Evolutionary conservation across 352 stramenopile genomes (phyloP).

Genomic region (Phytophthora sansomeana): DNA sequence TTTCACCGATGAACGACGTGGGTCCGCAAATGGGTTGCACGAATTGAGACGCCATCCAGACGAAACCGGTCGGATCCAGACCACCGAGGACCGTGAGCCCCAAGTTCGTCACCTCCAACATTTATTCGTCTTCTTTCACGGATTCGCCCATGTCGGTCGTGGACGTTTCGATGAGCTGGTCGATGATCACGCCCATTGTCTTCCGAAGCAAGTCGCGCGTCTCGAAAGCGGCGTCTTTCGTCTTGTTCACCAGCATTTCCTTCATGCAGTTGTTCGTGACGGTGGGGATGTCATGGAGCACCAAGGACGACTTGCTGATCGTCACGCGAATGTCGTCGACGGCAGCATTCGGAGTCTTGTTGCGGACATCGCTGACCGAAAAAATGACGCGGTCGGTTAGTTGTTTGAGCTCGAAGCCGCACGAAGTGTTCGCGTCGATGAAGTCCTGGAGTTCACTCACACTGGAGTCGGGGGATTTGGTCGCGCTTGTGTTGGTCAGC

Average conservation of each 20-base stretch:
- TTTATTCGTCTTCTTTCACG: conserved; percentile 39
- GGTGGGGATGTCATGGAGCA: conserved; percentile 28
- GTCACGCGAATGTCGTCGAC: conserved; percentile 24
- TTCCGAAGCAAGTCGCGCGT: conserved; percentile 34
- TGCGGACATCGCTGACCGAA: conserved; percentile 22
- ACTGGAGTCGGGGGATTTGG: conserved; percentile 14
- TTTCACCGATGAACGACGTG: conserved; percentile 50
- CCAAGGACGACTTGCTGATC: conserved; percentile 19
- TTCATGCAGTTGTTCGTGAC: conserved; percentile 34
- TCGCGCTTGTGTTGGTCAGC: conserved; percentile 18
- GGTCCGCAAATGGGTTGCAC: conserved; percentile 64
- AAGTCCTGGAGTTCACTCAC: conserved; percentile 26
- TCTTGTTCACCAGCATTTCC: conserved; percentile 25
- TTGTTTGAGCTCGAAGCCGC: conserved; percentile 31
- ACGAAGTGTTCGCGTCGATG: conserved; percentile 22
- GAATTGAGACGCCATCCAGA: conserved; percentile 52
- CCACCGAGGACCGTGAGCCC: conserved; percentile 49
- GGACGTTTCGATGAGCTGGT: conserved; percentile 21
- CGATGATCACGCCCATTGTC: conserved; percentile 32
- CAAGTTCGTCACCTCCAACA: conserved; percentile 46
- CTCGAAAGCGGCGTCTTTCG: conserved; percentile 22
- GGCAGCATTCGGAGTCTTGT: conserved; percentile 19
- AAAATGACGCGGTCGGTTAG: conserved; percentile 23
- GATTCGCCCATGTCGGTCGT: conserved; percentile 26
- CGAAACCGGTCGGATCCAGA: conserved; percentile 57